Conservation (phyloP, 2,329 filamentous ascomycete species). For the Aureobasidium sp. region DNA sequence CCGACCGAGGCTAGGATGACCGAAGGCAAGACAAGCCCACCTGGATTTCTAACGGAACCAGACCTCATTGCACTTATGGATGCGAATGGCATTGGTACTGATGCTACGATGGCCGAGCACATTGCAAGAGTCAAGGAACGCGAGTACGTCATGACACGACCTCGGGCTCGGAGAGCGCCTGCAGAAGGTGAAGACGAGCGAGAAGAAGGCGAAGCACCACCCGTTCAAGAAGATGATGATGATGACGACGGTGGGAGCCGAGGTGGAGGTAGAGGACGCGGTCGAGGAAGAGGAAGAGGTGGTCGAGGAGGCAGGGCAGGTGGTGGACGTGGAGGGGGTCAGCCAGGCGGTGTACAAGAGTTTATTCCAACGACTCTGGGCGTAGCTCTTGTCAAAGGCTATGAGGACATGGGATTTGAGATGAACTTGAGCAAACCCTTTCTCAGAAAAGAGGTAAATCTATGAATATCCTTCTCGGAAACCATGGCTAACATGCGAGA, state of each 20-base stretch:
- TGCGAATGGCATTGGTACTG: slow-evolving; percentile 94
- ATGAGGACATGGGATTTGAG: slow-evolving; percentile 88
- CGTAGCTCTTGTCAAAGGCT: slow-evolving; percentile 85
- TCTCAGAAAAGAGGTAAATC: slow-evolving; percentile 69
- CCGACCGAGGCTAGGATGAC: slow-evolving; percentile 83
- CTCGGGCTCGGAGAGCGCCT: slow-evolving; percentile 35
- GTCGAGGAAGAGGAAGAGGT: slow-evolving; percentile 29
- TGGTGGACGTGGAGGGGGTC: slow-evolving; percentile 41
- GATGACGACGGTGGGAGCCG: slow-evolving; percentile 32
- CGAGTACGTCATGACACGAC: slow-evolving; percentile 69
- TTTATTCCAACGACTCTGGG: slow-evolving; percentile 91
- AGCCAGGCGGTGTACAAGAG: slow-evolving; percentile 58
- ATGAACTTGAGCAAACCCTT: slow-evolving; percentile 93
- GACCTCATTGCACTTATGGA: slow-evolving; percentile 97
- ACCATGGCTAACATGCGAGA: slow-evolving; percentile 14
- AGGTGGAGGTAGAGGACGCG: slow-evolving; percentile 36
- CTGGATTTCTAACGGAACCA: slow-evolving; percentile 84
- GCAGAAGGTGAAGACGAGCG: slow-evolving; percentile 29
- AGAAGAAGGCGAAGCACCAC: slow-evolving; percentile 32
- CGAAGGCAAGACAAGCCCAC: slow-evolving; percentile 82
- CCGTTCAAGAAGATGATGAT: slow-evolving; percentile 28
- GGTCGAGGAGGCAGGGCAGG: slow-evolving; percentile 45
- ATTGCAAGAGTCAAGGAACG: slow-evolving; percentile 92
- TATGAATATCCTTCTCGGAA: too few species aligned
- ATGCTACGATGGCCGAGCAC: slow-evolving; percentile 98